Conservation (phyloP, 2,329 filamentous ascomycete species). For the Cercospora beticola region DNA sequence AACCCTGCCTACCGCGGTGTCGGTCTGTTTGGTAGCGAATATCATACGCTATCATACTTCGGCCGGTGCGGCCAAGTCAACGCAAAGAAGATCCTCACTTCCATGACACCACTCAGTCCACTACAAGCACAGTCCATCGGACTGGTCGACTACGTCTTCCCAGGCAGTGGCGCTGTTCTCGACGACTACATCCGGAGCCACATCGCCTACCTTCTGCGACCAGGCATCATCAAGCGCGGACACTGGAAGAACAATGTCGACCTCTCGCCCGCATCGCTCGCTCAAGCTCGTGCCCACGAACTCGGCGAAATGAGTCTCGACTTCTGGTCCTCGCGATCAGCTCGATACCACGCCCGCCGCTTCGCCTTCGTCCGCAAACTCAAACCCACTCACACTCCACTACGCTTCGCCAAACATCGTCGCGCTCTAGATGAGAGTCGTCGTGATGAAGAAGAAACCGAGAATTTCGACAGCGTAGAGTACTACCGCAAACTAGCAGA, state of each 20-base stretch:
- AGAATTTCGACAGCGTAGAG: slow-evolving; percentile 40
- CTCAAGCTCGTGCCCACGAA: slow-evolving; percentile 40
- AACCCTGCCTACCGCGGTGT: slow-evolving; percentile 46
- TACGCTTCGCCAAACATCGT: slow-evolving; percentile 44
- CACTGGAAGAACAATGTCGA: slow-evolving; percentile 42
- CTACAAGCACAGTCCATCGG: slow-evolving; percentile 42
- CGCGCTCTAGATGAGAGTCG: slow-evolving; percentile 22
- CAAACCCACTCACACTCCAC: slow-evolving; percentile 40
- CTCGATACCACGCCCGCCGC: slow-evolving; percentile 43
- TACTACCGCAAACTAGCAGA: slow-evolving; percentile 22
- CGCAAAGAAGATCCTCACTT: slow-evolving; percentile 37
- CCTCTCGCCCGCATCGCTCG: slow-evolving; percentile 37
- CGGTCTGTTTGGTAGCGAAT: slow-evolving; percentile 44
- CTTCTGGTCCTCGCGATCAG: slow-evolving; percentile 44
- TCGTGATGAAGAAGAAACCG: slow-evolving; percentile 42
- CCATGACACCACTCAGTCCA: slow-evolving; percentile 44
- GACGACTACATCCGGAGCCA: slow-evolving; percentile 41
- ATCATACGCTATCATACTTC: slow-evolving; percentile 44
- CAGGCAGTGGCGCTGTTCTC: slow-evolving; percentile 36
- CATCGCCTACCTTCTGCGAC: slow-evolving; percentile 37
- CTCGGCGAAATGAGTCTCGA: slow-evolving; percentile 46
- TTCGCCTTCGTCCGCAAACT: slow-evolving; percentile 45
- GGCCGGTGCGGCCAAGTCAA: slow-evolving; percentile 41
- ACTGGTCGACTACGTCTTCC: slow-evolving; percentile 44
- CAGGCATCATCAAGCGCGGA: slow-evolving; percentile 25